Evolutionary conservation across 1,284 basidiomycete genomes (phyloP).

Genomic region (Melampsora americana): DNA sequence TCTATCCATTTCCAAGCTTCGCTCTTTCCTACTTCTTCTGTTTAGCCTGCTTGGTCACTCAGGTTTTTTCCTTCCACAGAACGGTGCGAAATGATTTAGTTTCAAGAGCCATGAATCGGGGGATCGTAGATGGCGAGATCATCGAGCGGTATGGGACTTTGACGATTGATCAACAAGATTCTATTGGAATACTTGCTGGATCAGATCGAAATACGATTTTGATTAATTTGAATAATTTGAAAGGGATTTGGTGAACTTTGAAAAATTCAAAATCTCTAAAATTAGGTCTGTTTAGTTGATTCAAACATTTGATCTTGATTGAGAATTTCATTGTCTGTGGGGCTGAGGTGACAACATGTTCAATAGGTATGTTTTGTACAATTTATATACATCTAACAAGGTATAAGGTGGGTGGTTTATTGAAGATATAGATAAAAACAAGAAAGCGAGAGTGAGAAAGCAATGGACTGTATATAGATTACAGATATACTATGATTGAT

Average conservation of each 20-base stretch:
- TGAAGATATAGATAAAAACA: no score
- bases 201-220: conserved; percentile 40
- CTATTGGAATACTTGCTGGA: conserved; percentile 25
- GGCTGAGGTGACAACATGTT: no score
- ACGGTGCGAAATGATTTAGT: conserved; percentile 41
- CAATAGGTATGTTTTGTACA: no score
- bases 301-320: no score
- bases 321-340: no score
- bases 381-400: no score
- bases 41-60: background rate
- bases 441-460: no score
- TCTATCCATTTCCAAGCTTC: background rate
- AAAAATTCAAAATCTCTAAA: no score
- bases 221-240: conserved; percentile 32
- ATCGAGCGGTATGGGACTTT: conserved; percentile 24
- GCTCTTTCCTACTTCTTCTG: background rate
- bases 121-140: conserved; percentile 35
- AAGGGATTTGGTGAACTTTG: conserved; percentile 29
- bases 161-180: conserved; percentile 23
- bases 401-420: no score
- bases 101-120: conserved; percentile 40
- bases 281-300: no score
- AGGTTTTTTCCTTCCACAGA: background rate
- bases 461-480: no score
- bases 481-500: no score